Base-by-base conservation (phyloP, 495 filamentous ascomycete genomes). In the Penicillium psychrofluorescens region DNA sequence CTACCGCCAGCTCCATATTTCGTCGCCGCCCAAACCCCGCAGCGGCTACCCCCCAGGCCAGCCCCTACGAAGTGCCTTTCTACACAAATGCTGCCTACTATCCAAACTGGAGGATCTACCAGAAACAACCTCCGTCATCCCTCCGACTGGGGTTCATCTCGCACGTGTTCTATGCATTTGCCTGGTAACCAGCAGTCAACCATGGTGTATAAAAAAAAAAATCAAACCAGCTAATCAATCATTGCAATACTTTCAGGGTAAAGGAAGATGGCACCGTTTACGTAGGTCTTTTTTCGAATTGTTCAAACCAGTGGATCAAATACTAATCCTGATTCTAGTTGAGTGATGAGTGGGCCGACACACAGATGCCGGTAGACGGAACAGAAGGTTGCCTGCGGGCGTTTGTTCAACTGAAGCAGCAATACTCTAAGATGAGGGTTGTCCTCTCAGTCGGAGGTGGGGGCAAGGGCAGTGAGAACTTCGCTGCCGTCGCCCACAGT, bases 141-240 rank as follows among this genome's bases (percentile, higher is more conserved):
- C 64, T 95, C 46, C 83, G 87, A 61, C 74, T 83, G 54, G 76
- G 72, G 29, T 72, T 77, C 45, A 68, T 85, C 34, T 83, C 86
- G 42, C 86, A 91, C 55, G 78, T 94, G 33, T 94, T 91, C 58
- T 95, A 95, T 61, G 86, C 89, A 40, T 95, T 90, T 77, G 88
- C 87, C 52, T 75, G 75, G 79, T 81, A 65, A 53, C 38, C 54
- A 55, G 29, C 36, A 54, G 32, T 44, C 47, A 55, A 59, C 54
- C 49, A 54, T 39, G 35, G 36, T 22, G 35, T 13, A 40, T 28
- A 35, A 28, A 47, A 38, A 35, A 28, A 47, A 38, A 40, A 33
- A 37, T 49, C 45, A 46, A 58, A 43, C 51, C 55, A 53, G 51
- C 51, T 46, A 42, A 58, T 48, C 53, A 54, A 43, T 41, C 50